Evolutionary conservation across 2,329 filamentous ascomycete species (phyloP).

Genomic region (Teratosphaeria pseudoeucalypti): DNA sequence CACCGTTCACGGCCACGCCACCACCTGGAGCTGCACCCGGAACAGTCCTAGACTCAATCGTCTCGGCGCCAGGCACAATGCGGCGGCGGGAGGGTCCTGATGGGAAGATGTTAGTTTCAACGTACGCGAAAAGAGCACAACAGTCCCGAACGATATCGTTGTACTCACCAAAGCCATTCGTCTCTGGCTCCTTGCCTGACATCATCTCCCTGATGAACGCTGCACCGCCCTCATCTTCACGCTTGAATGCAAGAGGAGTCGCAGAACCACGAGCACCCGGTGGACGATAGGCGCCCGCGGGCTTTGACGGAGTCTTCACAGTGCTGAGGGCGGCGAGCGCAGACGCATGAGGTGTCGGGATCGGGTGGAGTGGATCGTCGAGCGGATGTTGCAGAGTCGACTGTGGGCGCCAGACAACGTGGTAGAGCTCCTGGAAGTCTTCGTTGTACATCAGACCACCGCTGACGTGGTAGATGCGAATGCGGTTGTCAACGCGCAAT

Average conservation of each 20-base stretch:
- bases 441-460: slow-evolving; percentile 89
- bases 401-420: slow-evolving; percentile 75
- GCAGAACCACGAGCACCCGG: slow-evolving; percentile 81
- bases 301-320: slow-evolving; percentile 90
- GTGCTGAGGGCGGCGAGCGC: slow-evolving; percentile 72
- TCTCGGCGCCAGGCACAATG: slow-evolving; percentile 78
- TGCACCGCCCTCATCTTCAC: slow-evolving; percentile 90
- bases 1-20: slow-evolving; percentile 50
- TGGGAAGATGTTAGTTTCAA: neutral
- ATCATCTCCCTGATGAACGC: slow-evolving; percentile 76
- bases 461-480: slow-evolving; percentile 88
- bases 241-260: slow-evolving; percentile 91
- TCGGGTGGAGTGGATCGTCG: slow-evolving; percentile 60
- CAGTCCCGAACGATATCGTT: neutral
- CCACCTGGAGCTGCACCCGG: slow-evolving; percentile 61
- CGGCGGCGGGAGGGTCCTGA: slow-evolving; percentile 48
- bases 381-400: slow-evolving; percentile 49
- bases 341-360: slow-evolving; percentile 72
- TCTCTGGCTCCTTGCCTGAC: slow-evolving; percentile 32
- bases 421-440: slow-evolving; percentile 89
- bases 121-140: neutral
- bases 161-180: slow-evolving; percentile 63
- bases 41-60: slow-evolving; percentile 47
- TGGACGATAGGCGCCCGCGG: slow-evolving; percentile 90
- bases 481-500: slow-evolving; percentile 89